Evolutionary conservation across 1,139 yeast genomes (phyloP).

Genomic region (Arxiozyma slooffiae): DNA sequence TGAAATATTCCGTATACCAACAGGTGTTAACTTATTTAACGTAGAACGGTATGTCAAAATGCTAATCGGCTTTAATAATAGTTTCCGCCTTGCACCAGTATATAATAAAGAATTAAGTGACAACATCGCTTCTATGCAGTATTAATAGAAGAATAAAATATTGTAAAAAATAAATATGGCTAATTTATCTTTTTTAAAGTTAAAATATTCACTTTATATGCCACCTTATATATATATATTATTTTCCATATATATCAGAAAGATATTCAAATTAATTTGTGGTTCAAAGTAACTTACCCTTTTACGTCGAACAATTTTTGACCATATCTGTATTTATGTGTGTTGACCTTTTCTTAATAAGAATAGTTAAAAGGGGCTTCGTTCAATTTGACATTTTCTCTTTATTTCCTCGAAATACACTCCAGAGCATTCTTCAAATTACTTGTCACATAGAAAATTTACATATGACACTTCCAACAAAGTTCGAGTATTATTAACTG

Average conservation of each 20-base stretch:
- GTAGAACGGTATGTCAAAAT: not conserved
- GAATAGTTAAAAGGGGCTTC: not conserved
- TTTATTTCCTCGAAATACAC: not conserved
- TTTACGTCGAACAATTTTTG: not conserved
- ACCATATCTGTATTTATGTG: not conserved
- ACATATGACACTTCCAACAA: not conserved
- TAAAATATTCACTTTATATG: not conserved
- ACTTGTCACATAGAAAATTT: not conserved
- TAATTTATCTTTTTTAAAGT: too few species aligned
- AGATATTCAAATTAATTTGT: too few species aligned
- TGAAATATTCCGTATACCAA: not conserved
- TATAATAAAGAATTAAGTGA: not conserved
- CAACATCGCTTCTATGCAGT: not conserved
- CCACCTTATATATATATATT: too few species aligned
- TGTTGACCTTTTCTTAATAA: not conserved
- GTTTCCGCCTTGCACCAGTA: not conserved
- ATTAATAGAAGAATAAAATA: too few species aligned
- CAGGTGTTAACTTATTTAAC: not conserved
- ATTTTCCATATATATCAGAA: not conserved
- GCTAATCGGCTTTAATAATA: not conserved
- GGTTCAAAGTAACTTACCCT: not conserved
- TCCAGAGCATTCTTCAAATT: not conserved
- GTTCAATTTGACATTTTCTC: not conserved
- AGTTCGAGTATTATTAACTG: too few species aligned
- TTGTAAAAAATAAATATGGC: not conserved